Evolutionary conservation across 2,329 filamentous ascomycete species (phyloP).

Genomic region (Colletotrichum noveboracense): DNA sequence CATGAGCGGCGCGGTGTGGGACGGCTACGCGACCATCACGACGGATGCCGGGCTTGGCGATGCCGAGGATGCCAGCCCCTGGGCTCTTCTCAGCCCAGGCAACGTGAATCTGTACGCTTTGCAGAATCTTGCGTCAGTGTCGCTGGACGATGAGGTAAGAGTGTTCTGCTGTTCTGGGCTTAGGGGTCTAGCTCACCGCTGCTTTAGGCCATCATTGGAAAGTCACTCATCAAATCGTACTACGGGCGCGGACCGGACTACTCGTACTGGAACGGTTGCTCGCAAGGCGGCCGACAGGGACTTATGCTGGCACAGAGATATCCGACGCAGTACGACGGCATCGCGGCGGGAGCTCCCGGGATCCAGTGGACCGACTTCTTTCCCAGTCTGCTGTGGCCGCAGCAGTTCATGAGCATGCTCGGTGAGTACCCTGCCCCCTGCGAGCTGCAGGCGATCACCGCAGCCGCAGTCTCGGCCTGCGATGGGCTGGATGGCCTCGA

Average conservation of each 20-base stretch:
- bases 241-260: constrained; percentile 49
- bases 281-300: constrained; percentile 61
- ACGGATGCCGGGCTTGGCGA: constrained; percentile 25
- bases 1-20: constrained; percentile 22
- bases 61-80: background rate
- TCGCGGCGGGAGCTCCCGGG: constrained; percentile 52
- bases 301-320: constrained; percentile 56
- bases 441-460: constrained; percentile 35
- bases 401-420: background rate
- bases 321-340: constrained; percentile 59
- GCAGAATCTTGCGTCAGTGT: constrained; percentile 39
- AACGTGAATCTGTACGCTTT: constrained; percentile 27
- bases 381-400: constrained; percentile 9
- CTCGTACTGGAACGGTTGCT: constrained; percentile 58
- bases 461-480: constrained; percentile 49
- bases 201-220: constrained; percentile 46
- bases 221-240: constrained; percentile 50
- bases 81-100: constrained; percentile 17
- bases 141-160: constrained; percentile 35
- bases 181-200: background rate
- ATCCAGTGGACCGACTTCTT: constrained; percentile 27
- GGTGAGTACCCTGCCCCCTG: constrained; percentile 2
- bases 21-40: constrained; percentile 24
- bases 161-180: accelerated
- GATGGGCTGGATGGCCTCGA: constrained; percentile 51